Percentiles rank a stretch among this genome's conserved stretches.
Conservation (phyloP, 1,139 yeast species). For the Oligophagozyma castellii region DNA sequence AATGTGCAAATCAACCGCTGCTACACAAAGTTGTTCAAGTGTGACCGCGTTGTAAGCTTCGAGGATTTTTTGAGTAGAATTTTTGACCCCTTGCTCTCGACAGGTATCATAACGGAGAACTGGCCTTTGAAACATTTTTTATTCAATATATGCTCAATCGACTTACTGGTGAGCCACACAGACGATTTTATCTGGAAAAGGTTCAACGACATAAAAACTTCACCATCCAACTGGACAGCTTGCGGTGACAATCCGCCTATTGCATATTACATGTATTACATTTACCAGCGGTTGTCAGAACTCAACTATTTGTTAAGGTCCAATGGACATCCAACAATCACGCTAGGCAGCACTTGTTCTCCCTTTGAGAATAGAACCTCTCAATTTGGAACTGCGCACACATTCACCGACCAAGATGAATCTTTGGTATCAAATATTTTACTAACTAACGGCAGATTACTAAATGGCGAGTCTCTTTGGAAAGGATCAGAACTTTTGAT, state of each 20-base stretch:
- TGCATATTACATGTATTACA: conserved; percentile 21
- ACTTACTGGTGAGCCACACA: conserved; percentile 13
- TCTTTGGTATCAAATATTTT: conserved; percentile 17
- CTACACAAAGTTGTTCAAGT: conserved; percentile 12
- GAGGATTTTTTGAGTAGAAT: conserved; percentile 16
- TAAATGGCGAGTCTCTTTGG: conserved; percentile 20
- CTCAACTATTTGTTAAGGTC: conserved; percentile 9
- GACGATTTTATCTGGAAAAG: conserved; percentile 20
- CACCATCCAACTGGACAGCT: conserved; percentile 16
- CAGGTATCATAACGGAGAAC: conserved; percentile 6
- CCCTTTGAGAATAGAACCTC: conserved; percentile 16
- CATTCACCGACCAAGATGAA: conserved; percentile 17
- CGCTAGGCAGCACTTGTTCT: conserved; percentile 16
- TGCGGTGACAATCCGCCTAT: conserved; percentile 22
- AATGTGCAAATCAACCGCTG: conserved; percentile 17
- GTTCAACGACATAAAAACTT: conserved; percentile 10
- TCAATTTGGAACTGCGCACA: conserved; percentile 12
- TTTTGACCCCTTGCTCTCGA: conserved; percentile 13
- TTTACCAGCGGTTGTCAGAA: conserved; percentile 9
- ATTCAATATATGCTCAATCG: conserved; percentile 16
- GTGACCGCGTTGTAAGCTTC: conserved; percentile 10
- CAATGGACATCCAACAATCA: conserved; percentile 10
- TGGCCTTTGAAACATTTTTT: conserved; percentile 12
- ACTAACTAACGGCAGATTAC: conserved; percentile 18
- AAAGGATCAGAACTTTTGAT: conserved; percentile 12